phyloP scores from a whole-genome alignment of 129 eudicot species.

The Scalesia atractyloides region DNA sequence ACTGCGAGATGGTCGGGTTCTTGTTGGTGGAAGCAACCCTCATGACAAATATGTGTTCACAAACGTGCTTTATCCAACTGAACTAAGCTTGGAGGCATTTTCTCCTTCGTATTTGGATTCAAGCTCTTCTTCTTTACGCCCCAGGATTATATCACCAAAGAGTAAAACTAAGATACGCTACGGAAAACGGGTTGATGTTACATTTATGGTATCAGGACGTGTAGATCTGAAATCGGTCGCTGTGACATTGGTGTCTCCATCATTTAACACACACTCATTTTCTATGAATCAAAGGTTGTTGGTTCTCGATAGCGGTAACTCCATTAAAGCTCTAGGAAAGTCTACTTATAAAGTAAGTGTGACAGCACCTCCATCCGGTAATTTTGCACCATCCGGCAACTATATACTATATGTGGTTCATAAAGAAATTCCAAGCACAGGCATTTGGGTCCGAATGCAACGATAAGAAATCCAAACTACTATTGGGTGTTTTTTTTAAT shows the following conservation, averaged over 20 bases:
- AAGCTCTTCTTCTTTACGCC: conserved; percentile 16
- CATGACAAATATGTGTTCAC: conserved; percentile 28
- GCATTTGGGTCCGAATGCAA: conserved; percentile 39
- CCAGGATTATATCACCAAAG: background rate
- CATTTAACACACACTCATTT: conserved; percentile 38
- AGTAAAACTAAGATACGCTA: background rate
- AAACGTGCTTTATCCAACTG: conserved; percentile 32
- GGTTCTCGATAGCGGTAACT: conserved; percentile 6
- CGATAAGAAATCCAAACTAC: conserved; percentile 3
- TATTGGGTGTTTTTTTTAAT: background rate
- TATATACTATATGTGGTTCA: conserved; percentile 28
- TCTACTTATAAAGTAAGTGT: conserved; percentile 16
- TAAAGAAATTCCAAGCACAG: conserved; percentile 17
- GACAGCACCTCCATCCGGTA: conserved; percentile 21
- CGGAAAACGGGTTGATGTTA: background rate
- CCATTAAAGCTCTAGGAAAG: conserved; percentile 26
- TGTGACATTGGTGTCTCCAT: conserved; percentile 30
- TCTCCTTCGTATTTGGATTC: conserved; percentile 41
- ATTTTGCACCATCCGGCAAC: conserved; percentile 20
- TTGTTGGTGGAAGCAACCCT: conserved; percentile 32
- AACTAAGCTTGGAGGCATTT: conserved; percentile 23
- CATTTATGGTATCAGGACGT: background rate
- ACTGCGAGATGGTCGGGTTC: conserved; percentile 31
- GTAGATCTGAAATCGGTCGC: conserved; percentile 13
- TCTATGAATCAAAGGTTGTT: conserved; percentile 34